These are phyloP conservation scores for Parascedosporium putredinis DNA, from an alignment of 2,329 filamentous ascomycete genomes.

Conservation along the genomic window DNA sequence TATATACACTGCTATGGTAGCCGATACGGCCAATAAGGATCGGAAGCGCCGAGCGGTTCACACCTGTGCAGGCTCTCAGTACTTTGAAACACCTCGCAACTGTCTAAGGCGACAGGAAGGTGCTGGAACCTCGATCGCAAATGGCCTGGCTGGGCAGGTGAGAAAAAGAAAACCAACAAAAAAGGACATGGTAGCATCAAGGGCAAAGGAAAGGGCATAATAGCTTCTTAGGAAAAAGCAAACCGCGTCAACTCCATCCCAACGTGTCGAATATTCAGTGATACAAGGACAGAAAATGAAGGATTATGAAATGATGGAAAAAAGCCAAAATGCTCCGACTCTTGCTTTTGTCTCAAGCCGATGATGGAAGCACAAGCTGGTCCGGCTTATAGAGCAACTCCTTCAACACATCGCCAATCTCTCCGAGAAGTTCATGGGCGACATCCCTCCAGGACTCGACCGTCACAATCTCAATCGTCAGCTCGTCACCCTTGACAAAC, in stretches of 20 bases:
- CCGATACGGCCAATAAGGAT: too few species aligned
- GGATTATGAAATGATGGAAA: not conserved
- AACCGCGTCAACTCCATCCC: not conserved
- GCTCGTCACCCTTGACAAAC: slow-evolving; percentile 39
- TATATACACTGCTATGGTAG: too few species aligned
- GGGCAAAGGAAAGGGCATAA: too few species aligned
- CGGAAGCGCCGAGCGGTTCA: too few species aligned
- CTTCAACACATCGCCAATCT: slow-evolving; percentile 32
- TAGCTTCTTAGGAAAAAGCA: not conserved
- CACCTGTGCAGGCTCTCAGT: too few species aligned
- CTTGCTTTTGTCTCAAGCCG: not conserved
- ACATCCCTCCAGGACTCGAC: slow-evolving; percentile 44
- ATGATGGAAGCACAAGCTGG: slow-evolving; percentile 19
- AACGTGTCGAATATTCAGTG: too few species aligned
- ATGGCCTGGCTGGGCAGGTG: too few species aligned
- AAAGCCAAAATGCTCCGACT: not conserved
- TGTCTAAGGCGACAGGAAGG: not conserved
- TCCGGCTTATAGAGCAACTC: slow-evolving; percentile 26
- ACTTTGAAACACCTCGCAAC: too few species aligned
- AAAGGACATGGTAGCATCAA: not conserved
- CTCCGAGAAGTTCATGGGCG: slow-evolving; percentile 38
- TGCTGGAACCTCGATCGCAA: not conserved
- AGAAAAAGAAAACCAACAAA: not conserved
- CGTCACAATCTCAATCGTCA: slow-evolving; percentile 50
- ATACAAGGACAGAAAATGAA: too few species aligned